Base-by-base conservation (phyloP, 1,284 basidiomycete species). In the Apiotrichum domesticum region DNA sequence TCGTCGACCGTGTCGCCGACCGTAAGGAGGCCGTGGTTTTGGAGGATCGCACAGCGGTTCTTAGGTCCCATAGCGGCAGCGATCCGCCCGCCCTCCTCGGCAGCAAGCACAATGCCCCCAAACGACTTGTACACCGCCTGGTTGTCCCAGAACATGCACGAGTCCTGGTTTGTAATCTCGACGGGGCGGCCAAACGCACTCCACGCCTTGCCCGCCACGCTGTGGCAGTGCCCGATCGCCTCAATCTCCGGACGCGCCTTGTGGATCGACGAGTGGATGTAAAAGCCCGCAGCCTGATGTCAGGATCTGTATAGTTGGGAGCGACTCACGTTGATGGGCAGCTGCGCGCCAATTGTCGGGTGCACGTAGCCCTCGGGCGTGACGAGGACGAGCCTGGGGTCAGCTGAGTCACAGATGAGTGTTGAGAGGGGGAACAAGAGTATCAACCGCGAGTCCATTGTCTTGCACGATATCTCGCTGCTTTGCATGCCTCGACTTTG, bases 141-240 rank as follows among this genome's bases (percentile, higher is more conserved):
- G 58, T 68, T 66, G 46, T 70, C 48, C 60, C 66, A 68, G 61
- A 68, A 68, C 21, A 66, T 55, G 45, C 64, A 66, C 10, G 64
- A 65, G 60, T 70, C 68, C 52, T 70, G 68, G 21, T 63, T 70
- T 33, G 64, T 63, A 54, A 66, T 64, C n/a, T 82, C 79, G 49
- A 68, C 65, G 10, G 64, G 66, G 21, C 51, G 53, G 45, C 63
- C 63, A 41, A 66, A 66, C 11, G 59, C 46, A 6, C 59, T 62
- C 69, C 70, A 72, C 3, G 70, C 66, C 51, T 71, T 70, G 51
- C 69, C 71, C 58, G 70, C 59, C 6, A 69, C 70, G 3, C 81
- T 82, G 69, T 87, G 85, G 35, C 83, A 83, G 70, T 87, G 85
- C 4, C 83, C 84, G 13, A 83, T 83, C 40, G 84, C 84, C 39